Conservation (phyloP, 2,329 filamentous ascomycete genomes). For the Aspergillus sp. region DNA sequence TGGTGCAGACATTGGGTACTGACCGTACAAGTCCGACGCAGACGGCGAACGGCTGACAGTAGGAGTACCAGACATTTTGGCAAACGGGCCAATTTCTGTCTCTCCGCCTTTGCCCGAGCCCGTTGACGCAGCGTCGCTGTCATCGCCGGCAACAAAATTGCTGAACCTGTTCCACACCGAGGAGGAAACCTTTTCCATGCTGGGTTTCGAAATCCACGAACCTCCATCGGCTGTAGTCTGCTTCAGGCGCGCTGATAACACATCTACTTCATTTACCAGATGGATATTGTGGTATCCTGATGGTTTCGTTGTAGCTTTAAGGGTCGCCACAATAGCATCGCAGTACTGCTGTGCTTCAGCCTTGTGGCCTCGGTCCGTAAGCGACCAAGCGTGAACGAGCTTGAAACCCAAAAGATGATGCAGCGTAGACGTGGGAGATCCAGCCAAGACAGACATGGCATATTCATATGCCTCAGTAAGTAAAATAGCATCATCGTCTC, state of each 20-base stretch:
- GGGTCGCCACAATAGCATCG: conserved; percentile 73
- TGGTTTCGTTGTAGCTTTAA: conserved; percentile 76
- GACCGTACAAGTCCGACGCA: conserved; percentile 71
- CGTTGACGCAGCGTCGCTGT: conserved; percentile 65
- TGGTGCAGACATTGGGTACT: conserved; percentile 45
- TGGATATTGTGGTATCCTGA: conserved; percentile 82
- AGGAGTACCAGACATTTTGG: conserved; percentile 73
- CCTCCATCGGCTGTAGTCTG: conserved; percentile 80
- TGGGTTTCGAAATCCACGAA: conserved; percentile 91
- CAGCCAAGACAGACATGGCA: conserved; percentile 69
- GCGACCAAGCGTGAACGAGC: conserved; percentile 76
- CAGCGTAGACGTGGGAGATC: conserved; percentile 57
- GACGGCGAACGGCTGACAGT: conserved; percentile 74
- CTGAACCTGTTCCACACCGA: conserved; percentile 91
- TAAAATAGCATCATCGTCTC: conserved; percentile 81
- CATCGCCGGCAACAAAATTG: conserved; percentile 92
- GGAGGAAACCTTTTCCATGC: conserved; percentile 91
- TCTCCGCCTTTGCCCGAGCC: conserved; percentile 58
- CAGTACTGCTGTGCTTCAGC: conserved; percentile 89
- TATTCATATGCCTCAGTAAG: conserved; percentile 97
- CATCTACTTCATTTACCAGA: conserved; percentile 75
- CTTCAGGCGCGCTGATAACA: conserved; percentile 78
- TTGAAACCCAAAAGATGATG: conserved; percentile 92
- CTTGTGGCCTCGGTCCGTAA: conserved; percentile 80
- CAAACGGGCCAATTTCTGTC: conserved; percentile 73